These are phyloP conservation scores for Pseudopyricularia javanii DNA, from an alignment of 2,329 filamentous ascomycete species.

Conservation along the genomic window DNA sequence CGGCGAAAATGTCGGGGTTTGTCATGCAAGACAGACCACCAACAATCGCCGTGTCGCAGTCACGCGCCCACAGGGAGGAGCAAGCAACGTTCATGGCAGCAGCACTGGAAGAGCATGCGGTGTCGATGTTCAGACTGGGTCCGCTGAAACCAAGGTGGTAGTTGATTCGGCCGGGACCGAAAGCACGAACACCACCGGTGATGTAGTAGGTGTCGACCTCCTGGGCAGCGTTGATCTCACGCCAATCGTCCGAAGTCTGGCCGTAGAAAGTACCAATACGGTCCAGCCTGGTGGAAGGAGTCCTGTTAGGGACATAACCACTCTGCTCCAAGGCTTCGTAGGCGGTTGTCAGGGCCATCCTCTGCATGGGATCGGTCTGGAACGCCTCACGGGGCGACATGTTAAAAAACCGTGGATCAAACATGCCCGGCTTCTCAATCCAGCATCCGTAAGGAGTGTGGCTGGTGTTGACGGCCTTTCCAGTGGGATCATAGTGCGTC, in stretches of 20 bases:
- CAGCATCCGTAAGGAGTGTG: constrained; percentile 67
- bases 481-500: constrained; percentile 58
- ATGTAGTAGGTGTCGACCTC: constrained; percentile 50
- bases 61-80: constrained; percentile 59
- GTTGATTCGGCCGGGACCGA: constrained; percentile 48
- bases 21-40: constrained; percentile 70
- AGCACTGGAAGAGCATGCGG: constrained; percentile 66
- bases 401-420: constrained; percentile 78
- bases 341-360: constrained; percentile 62
- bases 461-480: constrained; percentile 64
- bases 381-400: constrained; percentile 73
- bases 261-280: constrained; percentile 64
- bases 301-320: constrained; percentile 63
- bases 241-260: constrained; percentile 65
- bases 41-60: constrained; percentile 70
- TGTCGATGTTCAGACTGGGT: constrained; percentile 61
- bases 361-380: constrained; percentile 72
- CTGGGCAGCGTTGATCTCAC: constrained; percentile 61
- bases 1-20: constrained; percentile 69
- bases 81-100: constrained; percentile 63
- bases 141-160: constrained; percentile 70
- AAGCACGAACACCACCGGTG: constrained; percentile 28
- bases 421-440: constrained; percentile 62
- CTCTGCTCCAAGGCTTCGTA: constrained; percentile 77
- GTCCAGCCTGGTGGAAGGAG: constrained; percentile 52